Evolutionary conservation across 345 rosid species (phyloP), one percentile per base, ranked within the genome.

Genomic region (Salix caprea): DNA sequence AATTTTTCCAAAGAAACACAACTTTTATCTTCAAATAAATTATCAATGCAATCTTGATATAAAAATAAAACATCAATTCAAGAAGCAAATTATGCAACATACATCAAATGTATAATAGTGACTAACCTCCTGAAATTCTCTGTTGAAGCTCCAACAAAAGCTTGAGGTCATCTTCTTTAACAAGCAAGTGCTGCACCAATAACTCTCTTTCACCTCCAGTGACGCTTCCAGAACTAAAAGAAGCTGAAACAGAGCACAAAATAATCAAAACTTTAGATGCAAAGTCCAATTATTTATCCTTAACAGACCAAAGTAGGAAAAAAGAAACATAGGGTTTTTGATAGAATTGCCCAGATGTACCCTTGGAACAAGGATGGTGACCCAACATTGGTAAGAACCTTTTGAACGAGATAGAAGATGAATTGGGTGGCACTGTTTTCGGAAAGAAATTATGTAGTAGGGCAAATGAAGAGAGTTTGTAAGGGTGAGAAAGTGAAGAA

Each of bases 131-230:
- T 32, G 89, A 65, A 85, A 90, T 67, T 84, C 85, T 87, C 76
- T 80, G 83, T 77, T 89, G 89, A 77, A 94, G 88, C 73, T 90
- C 89, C 32, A 72, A 24, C 73, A 94, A 79, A 65, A 92, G 95
- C 83, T 82, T 83, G 67, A 77, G 70, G 66, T 92, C 97, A 64
- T 85, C 88, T 80, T 85, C 91, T 86, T 92, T 90, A 26, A 94
- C 86, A 76, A 94, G 97, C 87, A 94, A 86, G 74, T 94, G 97
- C 78, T 94, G 94, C 74, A 94, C 97, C 78, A 92, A 75, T 60
- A 91, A 79, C 83, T 94, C 98, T 79, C 86, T 86, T 42, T 72
- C 83, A 67, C 71, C 80, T 79, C 70, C 88, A 65, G 83, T 72
- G 23, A 77, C 67, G 74, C 88, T 72, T 40, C 71, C 88, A 42